phyloP scores from a whole-genome alignment of 805 yeast species.

The Candida sphagnicola region DNA sequence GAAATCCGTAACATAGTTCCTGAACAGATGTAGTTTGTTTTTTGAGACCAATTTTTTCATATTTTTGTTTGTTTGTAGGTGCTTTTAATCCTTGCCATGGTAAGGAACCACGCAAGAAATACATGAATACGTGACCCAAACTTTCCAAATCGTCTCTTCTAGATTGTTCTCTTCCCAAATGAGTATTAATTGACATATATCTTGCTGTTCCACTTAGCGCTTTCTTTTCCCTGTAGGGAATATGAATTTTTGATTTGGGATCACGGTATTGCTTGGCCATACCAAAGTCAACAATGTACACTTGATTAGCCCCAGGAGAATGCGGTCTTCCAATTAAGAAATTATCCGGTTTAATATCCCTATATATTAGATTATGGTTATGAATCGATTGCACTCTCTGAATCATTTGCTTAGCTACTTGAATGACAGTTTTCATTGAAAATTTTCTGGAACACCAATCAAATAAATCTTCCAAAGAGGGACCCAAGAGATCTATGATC shows the following conservation, averaged over 20 bases:
- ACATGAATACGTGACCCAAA: slow-evolving; percentile 93
- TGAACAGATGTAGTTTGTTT: slow-evolving; percentile 84
- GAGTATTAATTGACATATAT: slow-evolving; percentile 97
- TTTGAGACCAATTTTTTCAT: slow-evolving; percentile 95
- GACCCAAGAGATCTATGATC: slow-evolving; percentile 93
- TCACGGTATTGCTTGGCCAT: slow-evolving; percentile 98
- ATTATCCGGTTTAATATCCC: slow-evolving; percentile 98
- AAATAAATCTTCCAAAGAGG: slow-evolving; percentile 91
- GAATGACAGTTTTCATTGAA: slow-evolving; percentile 82
- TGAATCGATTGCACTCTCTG: slow-evolving; percentile 82
- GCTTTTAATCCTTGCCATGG: slow-evolving; percentile 99
- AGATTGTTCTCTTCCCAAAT: slow-evolving; percentile 93
- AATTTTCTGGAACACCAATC: slow-evolving; percentile 98
- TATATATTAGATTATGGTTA: slow-evolving; percentile 83
- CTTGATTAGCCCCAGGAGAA: slow-evolving; percentile 75
- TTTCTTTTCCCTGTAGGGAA: slow-evolving; percentile 94
- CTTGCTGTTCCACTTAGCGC: slow-evolving; percentile 97
- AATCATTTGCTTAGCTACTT: slow-evolving; percentile 94
- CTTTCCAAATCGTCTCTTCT: slow-evolving; percentile 96
- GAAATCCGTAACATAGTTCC: slow-evolving; percentile 85
- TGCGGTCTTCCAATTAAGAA: slow-evolving; percentile 90
- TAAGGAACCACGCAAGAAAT: slow-evolving; percentile 86
- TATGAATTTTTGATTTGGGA: slow-evolving; percentile 92
- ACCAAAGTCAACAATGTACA: slow-evolving; percentile 93
- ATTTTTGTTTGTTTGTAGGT: slow-evolving; percentile 95